Evolutionary conservation across 306 rosid genomes (phyloP), one percentile per base, ranked within the genome.

Genomic region (Trichosanthes truncata): DNA sequence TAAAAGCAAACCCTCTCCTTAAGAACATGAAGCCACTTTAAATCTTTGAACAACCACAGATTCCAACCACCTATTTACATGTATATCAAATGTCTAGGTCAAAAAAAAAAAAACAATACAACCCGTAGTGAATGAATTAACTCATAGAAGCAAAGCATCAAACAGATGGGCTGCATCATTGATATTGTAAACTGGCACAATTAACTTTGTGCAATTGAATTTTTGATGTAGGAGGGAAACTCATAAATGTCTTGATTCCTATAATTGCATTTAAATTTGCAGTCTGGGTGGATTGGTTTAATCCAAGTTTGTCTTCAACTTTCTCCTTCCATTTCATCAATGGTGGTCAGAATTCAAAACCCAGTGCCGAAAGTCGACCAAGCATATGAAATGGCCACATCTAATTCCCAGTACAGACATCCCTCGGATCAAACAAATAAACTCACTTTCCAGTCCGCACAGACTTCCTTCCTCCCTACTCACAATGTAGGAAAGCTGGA

Each of bases 1-100:
- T 72, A 15, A 84, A 78, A 25, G 81, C 1, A 76, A 80, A n/a
- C 41, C 84, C 76, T 83, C 81, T 86, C 80, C 87, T 86, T 7
- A 77, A 60, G 53, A 90, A 81, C 82, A 74, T 20, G 51, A 56
- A 86, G 57, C 78, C 59, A 48, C 61, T 2, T 23, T 1, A 74
- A 49, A 51, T 26, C 55, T 72, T 3, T 23, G 57, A 72, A 72
- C 12, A 65, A 65, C 48, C 46, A 6, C 33, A 8, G 31, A 21
- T 59, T 7, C 65, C 35, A 26, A 65, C 17, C 83, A 66, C 77
- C 65, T 23, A 55, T 74, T 78, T 66, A 55, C 9, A 79, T 46
- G 38, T 20, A 46, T 74, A 31, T 15, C 14, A 23, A 36, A 52
- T 21, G 67, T 69, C 65, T 38, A 35, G 38, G 67, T 13, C 3